Percentiles rank a stretch among this genome's conserved stretches.
Evolutionary conservation across 306 rosid species (phyloP).

Genomic region (Malus sieversii): DNA sequence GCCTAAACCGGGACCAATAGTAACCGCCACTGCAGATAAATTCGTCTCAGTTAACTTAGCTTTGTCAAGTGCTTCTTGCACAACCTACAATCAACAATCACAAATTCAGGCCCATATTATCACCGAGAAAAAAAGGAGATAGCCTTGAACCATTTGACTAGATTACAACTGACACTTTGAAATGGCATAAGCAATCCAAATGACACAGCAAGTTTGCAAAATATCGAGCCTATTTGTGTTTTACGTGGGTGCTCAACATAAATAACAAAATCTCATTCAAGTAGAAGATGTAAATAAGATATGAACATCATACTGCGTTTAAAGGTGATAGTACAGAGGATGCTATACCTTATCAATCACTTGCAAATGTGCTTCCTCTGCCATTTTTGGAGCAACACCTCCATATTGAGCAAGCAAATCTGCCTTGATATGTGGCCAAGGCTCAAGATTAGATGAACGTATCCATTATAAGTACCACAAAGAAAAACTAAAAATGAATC

Average conservation of each 20-base stretch:
- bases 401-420: constrained; percentile 82
- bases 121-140: constrained; percentile 3
- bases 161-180: neutral
- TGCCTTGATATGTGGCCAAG: constrained; percentile 52
- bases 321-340: neutral
- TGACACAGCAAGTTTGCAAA: neutral
- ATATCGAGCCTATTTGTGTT: neutral
- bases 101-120: constrained; percentile 9
- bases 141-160: neutral
- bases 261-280: neutral
- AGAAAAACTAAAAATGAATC: neutral
- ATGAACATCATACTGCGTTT: neutral
- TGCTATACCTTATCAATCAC: constrained; percentile 69
- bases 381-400: constrained; percentile 98
- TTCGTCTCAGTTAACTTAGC: constrained; percentile 69
- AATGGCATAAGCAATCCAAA: neutral
- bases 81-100: constrained; percentile 55
- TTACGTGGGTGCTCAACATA: neutral
- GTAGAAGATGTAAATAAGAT: neutral
- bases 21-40: constrained; percentile 90
- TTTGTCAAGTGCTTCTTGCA: constrained; percentile 77
- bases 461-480: neutral
- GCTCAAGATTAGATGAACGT: constrained; percentile 8
- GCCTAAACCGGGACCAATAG: constrained; percentile 98
- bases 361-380: constrained; percentile 88